A percentile compares a stretch with the other conserved stretches of the same genome.
These are phyloP conservation scores for Sclerotinia sclerotiorum DNA, from an alignment of 2,329 filamentous ascomycete species.

Conservation along the genomic window DNA sequence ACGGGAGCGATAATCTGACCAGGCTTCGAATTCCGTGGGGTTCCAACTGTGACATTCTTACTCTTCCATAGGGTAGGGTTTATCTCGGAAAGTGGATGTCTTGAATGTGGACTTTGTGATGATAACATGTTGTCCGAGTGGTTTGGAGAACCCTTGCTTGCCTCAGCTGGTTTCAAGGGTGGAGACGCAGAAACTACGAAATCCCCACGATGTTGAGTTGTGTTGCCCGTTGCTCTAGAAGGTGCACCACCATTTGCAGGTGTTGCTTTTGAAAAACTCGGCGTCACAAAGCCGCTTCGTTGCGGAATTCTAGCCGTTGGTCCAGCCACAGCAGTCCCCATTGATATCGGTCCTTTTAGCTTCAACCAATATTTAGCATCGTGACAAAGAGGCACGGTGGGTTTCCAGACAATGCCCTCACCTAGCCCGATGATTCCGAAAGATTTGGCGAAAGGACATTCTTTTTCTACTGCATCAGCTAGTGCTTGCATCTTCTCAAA, in stretches of 20 bases:
- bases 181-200: not conserved
- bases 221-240: not conserved
- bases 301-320: not conserved
- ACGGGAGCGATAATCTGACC: accelerated
- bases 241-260: not conserved
- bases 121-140: accelerated
- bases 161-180: too few relatives aligned
- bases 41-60: not conserved
- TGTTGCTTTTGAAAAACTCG: not conserved
- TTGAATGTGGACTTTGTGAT: not conserved
- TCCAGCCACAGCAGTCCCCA: not conserved
- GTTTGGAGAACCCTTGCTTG: not conserved
- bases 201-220: not conserved
- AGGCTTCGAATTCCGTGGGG: not conserved
- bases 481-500: conserved; percentile 23
- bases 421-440: conserved; percentile 31
- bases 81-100: not conserved
- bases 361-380: conserved; percentile 34
- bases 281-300: not conserved
- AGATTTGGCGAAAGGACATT: conserved; percentile 33
- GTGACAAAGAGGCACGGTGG: conserved; percentile 25
- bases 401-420: conserved; percentile 37
- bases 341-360: conserved; percentile 29
- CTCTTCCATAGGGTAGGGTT: too few relatives aligned
- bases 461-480: conserved; percentile 30